phyloP scores from a whole-genome alignment of 208 protist genomes.

The Strigomonas galati region DNA sequence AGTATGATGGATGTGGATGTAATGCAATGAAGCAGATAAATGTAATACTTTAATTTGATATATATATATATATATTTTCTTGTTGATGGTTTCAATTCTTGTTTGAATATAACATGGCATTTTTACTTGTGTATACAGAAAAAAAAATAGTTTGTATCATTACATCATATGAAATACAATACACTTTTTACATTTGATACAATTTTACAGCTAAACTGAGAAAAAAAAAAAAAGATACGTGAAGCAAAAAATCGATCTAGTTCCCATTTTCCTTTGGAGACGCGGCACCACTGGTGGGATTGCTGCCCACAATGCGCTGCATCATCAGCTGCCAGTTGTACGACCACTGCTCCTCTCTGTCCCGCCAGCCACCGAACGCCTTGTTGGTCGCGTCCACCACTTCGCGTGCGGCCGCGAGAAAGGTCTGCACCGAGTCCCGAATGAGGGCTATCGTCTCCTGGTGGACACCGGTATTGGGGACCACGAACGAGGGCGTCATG shows the following conservation, averaged over 20 bases:
- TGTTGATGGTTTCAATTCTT: too few relatives aligned
- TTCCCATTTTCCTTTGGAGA: too few relatives aligned
- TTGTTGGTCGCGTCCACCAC: conserved; percentile 38
- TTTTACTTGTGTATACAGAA: too few relatives aligned
- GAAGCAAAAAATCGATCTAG: neutral
- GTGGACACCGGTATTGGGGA: conserved; percentile 32
- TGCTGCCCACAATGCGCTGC: conserved; percentile 22
- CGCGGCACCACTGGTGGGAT: too few relatives aligned
- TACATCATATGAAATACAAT: conserved; percentile 1
- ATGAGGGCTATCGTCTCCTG: conserved; percentile 59
- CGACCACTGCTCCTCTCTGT: conserved; percentile 49
- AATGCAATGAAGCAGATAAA: too few relatives aligned
- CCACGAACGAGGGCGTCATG: conserved; percentile 25
- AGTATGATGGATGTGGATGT: too few relatives aligned
- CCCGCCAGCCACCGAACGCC: conserved; percentile 47
- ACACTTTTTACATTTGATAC: conserved; percentile 11
- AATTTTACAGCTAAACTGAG: neutral
- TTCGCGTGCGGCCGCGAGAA: conserved; percentile 34
- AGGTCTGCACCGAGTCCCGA: conserved; percentile 40
- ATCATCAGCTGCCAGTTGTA: conserved; percentile 62
- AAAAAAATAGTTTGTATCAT: neutral
- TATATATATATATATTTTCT: neutral
- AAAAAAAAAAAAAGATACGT: conserved; percentile 1
- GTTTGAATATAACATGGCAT: too few relatives aligned
- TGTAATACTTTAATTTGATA: too few relatives aligned